phyloP scores from a whole-genome alignment of 2,329 filamentous ascomycete genomes.

The Monosporascus cannonballus region DNA sequence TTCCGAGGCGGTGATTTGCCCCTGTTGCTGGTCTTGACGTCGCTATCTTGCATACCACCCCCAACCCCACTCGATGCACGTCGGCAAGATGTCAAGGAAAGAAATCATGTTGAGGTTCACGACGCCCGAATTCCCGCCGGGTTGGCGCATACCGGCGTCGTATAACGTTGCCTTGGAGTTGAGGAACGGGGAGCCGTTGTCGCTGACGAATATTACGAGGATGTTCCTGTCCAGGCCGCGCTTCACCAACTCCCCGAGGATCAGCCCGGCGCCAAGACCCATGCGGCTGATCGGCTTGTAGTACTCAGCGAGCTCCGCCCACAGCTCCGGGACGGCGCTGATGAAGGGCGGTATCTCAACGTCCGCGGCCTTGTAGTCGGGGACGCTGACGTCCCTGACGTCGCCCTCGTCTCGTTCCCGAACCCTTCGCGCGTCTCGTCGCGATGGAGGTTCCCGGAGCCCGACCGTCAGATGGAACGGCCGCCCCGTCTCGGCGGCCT shows the following conservation, averaged over 20 bases:
- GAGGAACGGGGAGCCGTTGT: conserved; percentile 43
- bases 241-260: conserved; percentile 28
- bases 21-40: conserved; percentile 6
- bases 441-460: conserved; percentile 41
- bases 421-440: conserved; percentile 35
- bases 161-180: conserved; percentile 47
- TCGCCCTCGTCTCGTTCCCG: conserved; percentile 33
- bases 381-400: conserved; percentile 14
- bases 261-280: conserved; percentile 35
- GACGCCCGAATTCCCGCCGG: conserved; percentile 18
- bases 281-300: conserved; percentile 34
- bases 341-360: conserved; percentile 36
- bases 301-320: conserved; percentile 37
- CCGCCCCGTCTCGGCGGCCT: conserved; percentile 25
- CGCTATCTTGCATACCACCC: conserved; percentile 4
- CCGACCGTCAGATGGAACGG: conserved; percentile 41
- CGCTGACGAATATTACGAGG: conserved; percentile 31
- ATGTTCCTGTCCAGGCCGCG: not conserved
- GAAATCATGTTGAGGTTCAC: conserved; percentile 39
- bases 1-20: conserved; percentile 12
- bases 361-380: conserved; percentile 23
- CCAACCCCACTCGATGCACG: conserved; percentile 37
- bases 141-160: conserved; percentile 36
- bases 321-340: conserved; percentile 32
- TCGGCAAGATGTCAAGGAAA: conserved; percentile 40